Evolutionary conservation across 257 asterid genomes (phyloP).

Genomic region (Mitragyna speciosa): DNA sequence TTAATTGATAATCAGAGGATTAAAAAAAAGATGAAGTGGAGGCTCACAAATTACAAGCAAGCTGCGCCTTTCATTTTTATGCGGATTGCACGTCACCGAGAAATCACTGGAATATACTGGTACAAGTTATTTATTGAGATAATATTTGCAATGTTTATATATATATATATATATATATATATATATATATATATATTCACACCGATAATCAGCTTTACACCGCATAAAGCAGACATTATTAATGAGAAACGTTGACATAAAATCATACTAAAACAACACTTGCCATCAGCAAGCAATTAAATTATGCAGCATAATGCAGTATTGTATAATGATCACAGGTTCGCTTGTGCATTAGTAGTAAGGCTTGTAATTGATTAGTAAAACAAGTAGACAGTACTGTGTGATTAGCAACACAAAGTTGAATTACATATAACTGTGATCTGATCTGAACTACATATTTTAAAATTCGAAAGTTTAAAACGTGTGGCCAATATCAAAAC

Average conservation of each 20-base stretch:
- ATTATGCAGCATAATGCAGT: background rate
- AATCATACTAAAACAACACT: background rate
- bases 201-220: background rate
- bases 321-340: background rate
- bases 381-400: too few species aligned
- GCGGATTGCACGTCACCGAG: constrained; percentile 7
- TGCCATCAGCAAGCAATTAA: constrained; percentile 2
- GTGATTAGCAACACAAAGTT: too few species aligned
- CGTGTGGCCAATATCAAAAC: too few species aligned
- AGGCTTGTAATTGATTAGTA: too few species aligned
- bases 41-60: background rate
- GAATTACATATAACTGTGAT: too few species aligned
- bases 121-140: background rate
- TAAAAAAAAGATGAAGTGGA: too few species aligned
- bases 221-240: background rate
- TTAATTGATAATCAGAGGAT: background rate
- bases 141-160: background rate
- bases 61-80: background rate
- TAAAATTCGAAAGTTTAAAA: too few species aligned
- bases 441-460: too few species aligned
- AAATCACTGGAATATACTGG: background rate
- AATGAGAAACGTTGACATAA: constrained; percentile 9
- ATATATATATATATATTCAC: background rate
- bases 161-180: too few species aligned
- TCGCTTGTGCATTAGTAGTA: too few species aligned